Evolutionary conservation across 2,329 filamentous ascomycete genomes (phyloP).

Genomic region (Tolypocladium endophyticum): DNA sequence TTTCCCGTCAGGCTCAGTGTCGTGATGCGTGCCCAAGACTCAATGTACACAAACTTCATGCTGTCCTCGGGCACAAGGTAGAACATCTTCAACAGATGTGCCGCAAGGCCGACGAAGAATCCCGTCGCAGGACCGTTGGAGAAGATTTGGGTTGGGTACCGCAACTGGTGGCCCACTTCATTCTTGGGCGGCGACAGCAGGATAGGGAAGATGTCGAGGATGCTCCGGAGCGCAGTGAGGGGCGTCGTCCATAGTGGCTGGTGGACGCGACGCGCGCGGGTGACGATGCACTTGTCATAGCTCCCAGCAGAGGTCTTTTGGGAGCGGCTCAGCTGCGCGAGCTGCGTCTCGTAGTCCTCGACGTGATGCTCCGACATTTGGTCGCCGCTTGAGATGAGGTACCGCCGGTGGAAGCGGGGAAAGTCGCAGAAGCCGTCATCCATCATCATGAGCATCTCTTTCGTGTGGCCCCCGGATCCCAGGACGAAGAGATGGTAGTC

Average conservation of each 20-base stretch:
- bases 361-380: constrained; percentile 55
- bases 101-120: constrained; percentile 56
- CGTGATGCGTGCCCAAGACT: constrained; percentile 82
- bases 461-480: constrained; percentile 87
- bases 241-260: constrained; percentile 69
- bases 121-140: constrained; percentile 86
- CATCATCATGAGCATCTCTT: constrained; percentile 87
- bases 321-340: constrained; percentile 12
- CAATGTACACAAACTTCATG: constrained; percentile 74
- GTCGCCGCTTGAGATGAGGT: constrained; percentile 72
- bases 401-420: constrained; percentile 58
- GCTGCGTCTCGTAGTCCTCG: constrained; percentile 36
- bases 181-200: constrained; percentile 29
- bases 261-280: constrained; percentile 70
- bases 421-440: constrained; percentile 42
- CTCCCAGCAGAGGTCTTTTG: constrained; percentile 25
- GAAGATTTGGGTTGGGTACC: constrained; percentile 64
- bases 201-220: constrained; percentile 50
- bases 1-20: constrained; percentile 77
- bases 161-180: constrained; percentile 11
- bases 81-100: constrained; percentile 36
- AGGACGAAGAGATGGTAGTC: constrained; percentile 68
- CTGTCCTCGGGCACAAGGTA: constrained; percentile 34
- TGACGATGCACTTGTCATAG: constrained; percentile 58
- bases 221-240: constrained; percentile 53